These are phyloP conservation scores for Mytilinidion resinicola DNA, from an alignment of 495 filamentous ascomycete genomes.

Conservation along the genomic window DNA sequence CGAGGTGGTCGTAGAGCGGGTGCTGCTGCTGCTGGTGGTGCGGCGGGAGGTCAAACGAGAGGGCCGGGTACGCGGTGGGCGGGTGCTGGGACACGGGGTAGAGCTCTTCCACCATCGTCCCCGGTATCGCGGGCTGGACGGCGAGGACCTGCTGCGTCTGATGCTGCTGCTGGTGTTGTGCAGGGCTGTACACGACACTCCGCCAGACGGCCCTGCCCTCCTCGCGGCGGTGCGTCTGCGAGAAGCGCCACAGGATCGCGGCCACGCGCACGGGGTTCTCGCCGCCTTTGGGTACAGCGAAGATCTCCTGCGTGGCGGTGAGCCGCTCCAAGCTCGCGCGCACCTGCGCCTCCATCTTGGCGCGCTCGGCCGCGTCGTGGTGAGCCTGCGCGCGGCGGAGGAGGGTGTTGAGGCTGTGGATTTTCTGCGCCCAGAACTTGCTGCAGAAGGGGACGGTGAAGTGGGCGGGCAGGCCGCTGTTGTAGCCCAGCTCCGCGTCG, in stretches of 20 bases:
- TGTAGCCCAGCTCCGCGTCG: constrained; percentile 15
- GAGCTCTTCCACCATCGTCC: not conserved
- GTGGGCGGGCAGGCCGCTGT: constrained; percentile 8
- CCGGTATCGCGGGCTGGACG: not conserved
- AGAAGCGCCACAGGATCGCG: constrained; percentile 21
- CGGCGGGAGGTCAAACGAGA: not conserved
- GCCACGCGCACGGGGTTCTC: constrained; percentile 7
- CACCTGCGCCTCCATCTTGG: constrained; percentile 8
- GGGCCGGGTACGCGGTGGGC: not conserved
- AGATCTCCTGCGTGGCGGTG: constrained; percentile 23
- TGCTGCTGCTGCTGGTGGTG: not conserved
- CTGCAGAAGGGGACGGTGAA: constrained; percentile 30
- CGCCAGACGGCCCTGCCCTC: constrained; percentile 19
- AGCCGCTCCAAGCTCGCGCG: constrained; percentile 9
- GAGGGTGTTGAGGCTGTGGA: constrained; percentile 19
- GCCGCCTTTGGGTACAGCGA: not conserved
- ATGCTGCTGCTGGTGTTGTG: not conserved
- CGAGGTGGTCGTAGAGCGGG: constrained; percentile 14
- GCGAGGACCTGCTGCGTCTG: not conserved
- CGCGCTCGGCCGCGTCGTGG: not conserved
- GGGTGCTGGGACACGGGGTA: constrained; percentile 7
- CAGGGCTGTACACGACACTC: constrained; percentile 7
- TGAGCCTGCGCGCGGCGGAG: constrained; percentile 5
- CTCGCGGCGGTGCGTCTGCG: constrained; percentile 4
- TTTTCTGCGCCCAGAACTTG: constrained; percentile 31